A percentile compares a stretch with the other conserved stretches of the same genome.
Conservation (phyloP, 2,329 filamentous ascomycete genomes). For the Botryotinia calthae region DNA sequence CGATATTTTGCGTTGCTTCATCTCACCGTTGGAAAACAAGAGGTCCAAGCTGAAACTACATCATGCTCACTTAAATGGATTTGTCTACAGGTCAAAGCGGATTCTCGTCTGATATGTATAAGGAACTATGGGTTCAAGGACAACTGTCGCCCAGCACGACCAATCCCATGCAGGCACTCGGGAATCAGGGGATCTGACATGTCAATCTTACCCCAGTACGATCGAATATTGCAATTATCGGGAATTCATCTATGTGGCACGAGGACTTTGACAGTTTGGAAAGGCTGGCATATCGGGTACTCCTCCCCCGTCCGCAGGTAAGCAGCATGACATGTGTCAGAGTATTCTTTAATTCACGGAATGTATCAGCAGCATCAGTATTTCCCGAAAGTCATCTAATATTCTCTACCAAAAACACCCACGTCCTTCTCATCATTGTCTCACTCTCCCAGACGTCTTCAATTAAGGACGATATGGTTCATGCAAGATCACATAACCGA, state of each 20-base stretch:
- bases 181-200: neutral
- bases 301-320: neutral
- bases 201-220: neutral
- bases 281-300: neutral
- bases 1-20: neutral
- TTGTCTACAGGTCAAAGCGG: neutral
- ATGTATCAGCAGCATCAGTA: neutral
- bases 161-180: neutral
- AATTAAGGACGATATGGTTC: neutral
- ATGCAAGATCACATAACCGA: neutral
- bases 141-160: neutral
- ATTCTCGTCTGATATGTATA: neutral
- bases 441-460: neutral
- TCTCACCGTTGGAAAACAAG: conserved; percentile 12
- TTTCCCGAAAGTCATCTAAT: neutral
- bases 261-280: neutral
- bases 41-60: conserved; percentile 8
- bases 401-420: neutral
- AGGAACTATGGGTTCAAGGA: neutral
- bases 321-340: neutral
- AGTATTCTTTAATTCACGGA: neutral
- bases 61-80: neutral
- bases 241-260: neutral
- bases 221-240: neutral
- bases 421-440: neutral